Percentiles rank a stretch among this genome's conserved stretches.
Conservation (phyloP, 2,329 filamentous ascomycete species). For the Epichloe sibirici region DNA sequence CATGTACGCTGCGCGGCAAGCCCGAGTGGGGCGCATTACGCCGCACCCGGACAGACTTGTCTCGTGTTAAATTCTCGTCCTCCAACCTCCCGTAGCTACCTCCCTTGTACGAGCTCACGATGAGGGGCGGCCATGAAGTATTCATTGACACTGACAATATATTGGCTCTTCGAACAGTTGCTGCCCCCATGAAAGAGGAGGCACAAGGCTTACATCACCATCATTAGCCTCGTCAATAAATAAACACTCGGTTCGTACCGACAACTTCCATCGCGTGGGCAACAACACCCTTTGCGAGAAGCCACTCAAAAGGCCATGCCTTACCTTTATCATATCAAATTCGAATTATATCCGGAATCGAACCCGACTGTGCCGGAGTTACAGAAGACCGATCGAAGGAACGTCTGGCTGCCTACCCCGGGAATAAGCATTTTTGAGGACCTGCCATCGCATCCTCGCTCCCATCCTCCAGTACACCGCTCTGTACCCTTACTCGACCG, state of each 20-base stretch:
- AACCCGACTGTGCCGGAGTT: slow-evolving; percentile 17
- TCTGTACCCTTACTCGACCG: slow-evolving; percentile 4
- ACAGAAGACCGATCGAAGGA: slow-evolving; percentile 3
- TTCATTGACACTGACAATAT: background rate
- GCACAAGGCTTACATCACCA: background rate
- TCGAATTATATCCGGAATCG: slow-evolving; percentile 47
- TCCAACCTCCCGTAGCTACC: background rate
- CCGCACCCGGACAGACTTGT: background rate
- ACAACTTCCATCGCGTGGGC: background rate
- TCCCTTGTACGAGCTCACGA: background rate
- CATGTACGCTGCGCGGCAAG: background rate
- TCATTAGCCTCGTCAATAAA: background rate
- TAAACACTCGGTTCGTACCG: background rate
- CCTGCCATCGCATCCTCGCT: slow-evolving; percentile 37
- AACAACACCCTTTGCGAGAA: background rate
- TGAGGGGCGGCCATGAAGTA: background rate
- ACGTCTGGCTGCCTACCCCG: slow-evolving; percentile 38
- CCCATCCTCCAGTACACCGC: slow-evolving; percentile 11
- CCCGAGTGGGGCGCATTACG: background rate
- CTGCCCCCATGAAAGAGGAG: background rate
- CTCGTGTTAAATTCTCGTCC: background rate
- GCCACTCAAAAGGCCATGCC: slow-evolving; percentile 31
- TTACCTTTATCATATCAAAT: slow-evolving; percentile 55
- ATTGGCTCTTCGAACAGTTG: background rate
- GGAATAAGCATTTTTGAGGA: slow-evolving; percentile 41